Base-by-base conservation (phyloP, 2,329 filamentous ascomycete genomes). In the Aspergillus japonicus region DNA sequence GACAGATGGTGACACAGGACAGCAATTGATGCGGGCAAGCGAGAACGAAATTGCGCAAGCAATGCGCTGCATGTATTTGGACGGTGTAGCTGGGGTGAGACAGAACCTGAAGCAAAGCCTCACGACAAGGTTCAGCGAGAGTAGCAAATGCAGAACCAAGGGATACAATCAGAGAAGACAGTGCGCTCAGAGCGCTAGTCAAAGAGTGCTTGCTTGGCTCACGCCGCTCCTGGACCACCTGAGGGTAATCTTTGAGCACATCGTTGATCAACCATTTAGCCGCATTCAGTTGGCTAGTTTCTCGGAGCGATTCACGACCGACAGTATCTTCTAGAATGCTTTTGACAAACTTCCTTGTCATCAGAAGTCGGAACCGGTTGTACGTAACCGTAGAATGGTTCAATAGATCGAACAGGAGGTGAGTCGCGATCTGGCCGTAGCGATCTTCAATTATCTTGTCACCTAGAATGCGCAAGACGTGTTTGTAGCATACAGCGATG, bases 71-170 rank as follows among this genome's bases (percentile, higher is more conserved):
- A 69, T 95, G 90, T 3, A 98, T 87, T 71, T 99, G 95, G 2
- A 99, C 95, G 4, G 92, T 95, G 75, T 98, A 98, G 76, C 92
- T 97, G 0, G 93, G 92, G 75, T 99, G 95, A 68, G 96, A 91
- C 26, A 98, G 81, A 5, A 96, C 91, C 73, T 97, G 92, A 44
- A 98, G 81, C 33, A 99, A 80, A 4, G 90, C 90, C 73, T 99
- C 95, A 53, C 94, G 86, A 72, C 92, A 96, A 14, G 83, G 74
- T 64, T 99, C 96, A 7, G 92, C 90, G 67, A 97, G 87, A 56
- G 81, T 81, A 62, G 88, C 90, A 35, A 91, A 85, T 2, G 93
- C 93, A 21, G 94, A 94, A 3, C 93, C 94, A 4, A 99, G 82
- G 0, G 86, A 89, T 47, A 83, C 82, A 62, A 97, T 89, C 35